These are phyloP conservation scores for Sarocladiaceae sp. DNA, from an alignment of 2,329 filamentous ascomycete species.

Conservation along the genomic window DNA sequence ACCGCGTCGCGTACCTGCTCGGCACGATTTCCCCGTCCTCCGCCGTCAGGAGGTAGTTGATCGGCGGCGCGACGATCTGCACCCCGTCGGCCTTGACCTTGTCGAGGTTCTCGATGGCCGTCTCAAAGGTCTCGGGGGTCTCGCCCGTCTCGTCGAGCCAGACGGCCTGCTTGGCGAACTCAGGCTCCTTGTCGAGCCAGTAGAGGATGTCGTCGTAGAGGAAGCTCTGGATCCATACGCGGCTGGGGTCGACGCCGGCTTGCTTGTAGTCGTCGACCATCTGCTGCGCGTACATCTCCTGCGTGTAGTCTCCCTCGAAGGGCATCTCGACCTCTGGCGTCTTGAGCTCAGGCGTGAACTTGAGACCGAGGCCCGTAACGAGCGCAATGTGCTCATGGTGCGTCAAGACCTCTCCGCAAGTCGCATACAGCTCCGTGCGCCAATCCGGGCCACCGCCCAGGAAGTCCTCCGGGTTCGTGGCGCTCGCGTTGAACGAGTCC, in stretches of 20 bases:
- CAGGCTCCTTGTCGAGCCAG: slow-evolving; percentile 57
- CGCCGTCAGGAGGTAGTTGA: slow-evolving; percentile 54
- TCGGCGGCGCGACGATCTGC: slow-evolving; percentile 55
- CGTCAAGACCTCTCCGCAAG: slow-evolving; percentile 55
- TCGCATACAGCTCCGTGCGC: slow-evolving; percentile 60
- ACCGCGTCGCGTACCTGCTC: slow-evolving; percentile 54
- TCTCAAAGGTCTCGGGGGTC: slow-evolving; percentile 39
- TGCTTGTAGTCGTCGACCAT: slow-evolving; percentile 54
- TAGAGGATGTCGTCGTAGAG: slow-evolving; percentile 57
- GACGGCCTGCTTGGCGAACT: slow-evolving; percentile 55
- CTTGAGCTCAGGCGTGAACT: slow-evolving; percentile 64
- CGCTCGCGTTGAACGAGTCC: slow-evolving; percentile 54
- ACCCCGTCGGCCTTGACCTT: slow-evolving; percentile 52
- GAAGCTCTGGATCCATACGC: slow-evolving; percentile 62
- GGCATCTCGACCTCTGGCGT: slow-evolving; percentile 65
- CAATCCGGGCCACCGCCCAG: slow-evolving; percentile 52
- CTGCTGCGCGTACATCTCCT: slow-evolving; percentile 58
- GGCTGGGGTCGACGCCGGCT: slow-evolving; percentile 42
- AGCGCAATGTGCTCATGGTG: slow-evolving; percentile 57
- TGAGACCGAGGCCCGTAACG: slow-evolving; percentile 50
- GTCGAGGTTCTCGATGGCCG: slow-evolving; percentile 51
- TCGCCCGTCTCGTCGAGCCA: slow-evolving; percentile 59
- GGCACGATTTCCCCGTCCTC: slow-evolving; percentile 51
- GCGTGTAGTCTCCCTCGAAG: slow-evolving; percentile 57
- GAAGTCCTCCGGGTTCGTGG: slow-evolving; percentile 51